Evolutionary conservation across 208 protist species (phyloP).

Genomic region (Acanthamoeba triangularis): DNA sequence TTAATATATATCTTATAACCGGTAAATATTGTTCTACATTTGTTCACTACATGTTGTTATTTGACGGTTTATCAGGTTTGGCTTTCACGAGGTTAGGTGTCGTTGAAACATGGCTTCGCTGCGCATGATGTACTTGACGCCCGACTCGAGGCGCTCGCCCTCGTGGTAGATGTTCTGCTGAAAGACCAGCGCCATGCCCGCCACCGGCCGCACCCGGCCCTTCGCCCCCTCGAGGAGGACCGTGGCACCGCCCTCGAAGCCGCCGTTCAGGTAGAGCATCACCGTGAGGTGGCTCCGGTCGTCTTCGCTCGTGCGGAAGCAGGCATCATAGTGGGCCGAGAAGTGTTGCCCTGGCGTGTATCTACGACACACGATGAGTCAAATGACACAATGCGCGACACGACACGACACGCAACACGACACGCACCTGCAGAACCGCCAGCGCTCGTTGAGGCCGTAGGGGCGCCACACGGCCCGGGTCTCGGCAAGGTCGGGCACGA

Average conservation of each 20-base stretch:
- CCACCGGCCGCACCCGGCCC: neutral
- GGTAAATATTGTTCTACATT: no score
- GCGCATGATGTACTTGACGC: conserved; percentile 72
- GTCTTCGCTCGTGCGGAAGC: neutral
- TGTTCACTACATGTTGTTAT: no score
- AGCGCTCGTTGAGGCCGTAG: conserved; percentile 41
- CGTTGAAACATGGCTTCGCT: conserved; percentile 55
- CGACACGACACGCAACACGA: neutral
- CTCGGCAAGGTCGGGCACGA: neutral
- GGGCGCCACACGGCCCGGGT: neutral
- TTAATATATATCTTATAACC: no score
- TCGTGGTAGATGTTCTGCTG: conserved; percentile 75
- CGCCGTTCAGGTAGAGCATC: conserved; percentile 33
- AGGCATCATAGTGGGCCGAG: neutral
- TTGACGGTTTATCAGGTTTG: no score
- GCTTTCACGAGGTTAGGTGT: neutral
- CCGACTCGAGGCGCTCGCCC: neutral
- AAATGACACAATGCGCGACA: neutral
- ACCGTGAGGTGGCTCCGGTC: neutral
- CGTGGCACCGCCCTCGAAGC: neutral
- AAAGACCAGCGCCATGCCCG: conserved; percentile 73
- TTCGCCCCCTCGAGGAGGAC: neutral
- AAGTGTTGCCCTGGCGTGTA: conserved; percentile 58
- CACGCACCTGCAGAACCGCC: conserved; percentile 54
- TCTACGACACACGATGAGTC: neutral